A percentile compares a stretch with the other conserved stretches of the same genome.
Conservation (phyloP, 495 filamentous ascomycete species). For the Talaromyces wortmannii region DNA sequence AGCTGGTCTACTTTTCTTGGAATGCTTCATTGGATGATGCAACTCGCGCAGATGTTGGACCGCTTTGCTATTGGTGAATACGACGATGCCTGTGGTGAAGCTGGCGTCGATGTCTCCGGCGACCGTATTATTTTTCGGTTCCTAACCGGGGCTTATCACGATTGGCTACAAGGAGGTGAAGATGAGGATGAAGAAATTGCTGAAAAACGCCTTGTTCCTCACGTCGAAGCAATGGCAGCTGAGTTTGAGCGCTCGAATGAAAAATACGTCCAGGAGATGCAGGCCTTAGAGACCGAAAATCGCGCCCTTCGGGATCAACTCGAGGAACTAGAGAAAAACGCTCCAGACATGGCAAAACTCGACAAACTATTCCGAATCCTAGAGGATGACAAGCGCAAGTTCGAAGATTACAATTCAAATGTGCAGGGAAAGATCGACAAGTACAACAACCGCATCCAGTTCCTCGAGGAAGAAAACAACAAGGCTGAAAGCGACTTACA, state of each 20-base stretch:
- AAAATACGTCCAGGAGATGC: conserved; percentile 72
- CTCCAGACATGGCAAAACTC: conserved; percentile 71
- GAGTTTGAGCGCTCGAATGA: conserved; percentile 82
- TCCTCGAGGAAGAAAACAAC: conserved; percentile 71
- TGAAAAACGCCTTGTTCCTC: conserved; percentile 65
- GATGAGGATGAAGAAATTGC: conserved; percentile 80
- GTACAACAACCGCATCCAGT: conserved; percentile 66
- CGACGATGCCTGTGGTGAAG: conserved; percentile 81
- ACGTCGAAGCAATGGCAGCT: conserved; percentile 81
- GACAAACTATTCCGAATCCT: conserved; percentile 81
- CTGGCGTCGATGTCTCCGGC: conserved; percentile 75
- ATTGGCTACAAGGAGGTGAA: conserved; percentile 76
- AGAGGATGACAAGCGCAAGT: conserved; percentile 86
- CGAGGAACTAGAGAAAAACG: conserved; percentile 77
- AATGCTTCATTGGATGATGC: conserved; percentile 98
- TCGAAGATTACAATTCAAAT: conserved; percentile 80
- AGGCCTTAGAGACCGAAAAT: conserved; percentile 78
- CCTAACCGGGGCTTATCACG: conserved; percentile 77
- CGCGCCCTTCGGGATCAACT: conserved; percentile 72
- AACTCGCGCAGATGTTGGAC: conserved; percentile 86
- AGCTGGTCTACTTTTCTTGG: conserved; percentile 95
- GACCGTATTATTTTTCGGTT: conserved; percentile 94
- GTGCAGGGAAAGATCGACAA: conserved; percentile 77
- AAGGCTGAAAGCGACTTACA: conserved; percentile 71
- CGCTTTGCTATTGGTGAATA: conserved; percentile 66